Evolutionary conservation across 169 alveolate species (phyloP).

Genomic region (Ichthyophthirius multifiliis): DNA sequence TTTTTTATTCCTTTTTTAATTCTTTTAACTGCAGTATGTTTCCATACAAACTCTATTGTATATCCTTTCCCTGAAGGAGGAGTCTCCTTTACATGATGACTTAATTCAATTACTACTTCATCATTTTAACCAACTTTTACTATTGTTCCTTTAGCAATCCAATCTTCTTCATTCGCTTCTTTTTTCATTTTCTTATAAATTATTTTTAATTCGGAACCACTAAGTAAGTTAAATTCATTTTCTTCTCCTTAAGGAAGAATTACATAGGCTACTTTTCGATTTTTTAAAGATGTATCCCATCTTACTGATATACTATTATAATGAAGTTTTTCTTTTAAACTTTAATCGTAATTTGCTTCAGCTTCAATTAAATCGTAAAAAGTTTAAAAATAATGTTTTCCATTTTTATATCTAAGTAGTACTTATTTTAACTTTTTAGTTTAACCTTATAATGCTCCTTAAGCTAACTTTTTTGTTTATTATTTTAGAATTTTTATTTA

Average conservation of each 20-base stretch:
- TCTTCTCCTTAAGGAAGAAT: conserved; percentile 86
- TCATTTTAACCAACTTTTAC: conserved; percentile 69
- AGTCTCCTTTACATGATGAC: conserved; percentile 53
- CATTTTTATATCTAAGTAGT: conserved; percentile 60
- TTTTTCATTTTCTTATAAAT: conserved; percentile 37
- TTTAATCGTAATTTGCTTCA: conserved; percentile 65
- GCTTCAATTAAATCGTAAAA: conserved; percentile 87
- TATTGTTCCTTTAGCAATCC: conserved; percentile 84
- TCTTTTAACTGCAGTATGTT: conserved; percentile 92
- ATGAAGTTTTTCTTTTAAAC: neutral
- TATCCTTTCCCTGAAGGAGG: conserved; percentile 75
- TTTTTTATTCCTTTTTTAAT: conserved; percentile 90
- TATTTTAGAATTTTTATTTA: neutral
- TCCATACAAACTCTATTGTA: conserved; percentile 92
- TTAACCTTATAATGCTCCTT: conserved; percentile 9
- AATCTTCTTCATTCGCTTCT: conserved; percentile 51
- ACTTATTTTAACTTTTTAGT: conserved; percentile 57
- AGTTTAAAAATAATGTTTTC: conserved; percentile 58
- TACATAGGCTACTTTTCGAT: conserved; percentile 87
- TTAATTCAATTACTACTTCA: conserved; percentile 81
- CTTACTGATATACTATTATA: neutral
- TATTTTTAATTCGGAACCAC: conserved; percentile 89
- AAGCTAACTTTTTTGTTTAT: neutral
- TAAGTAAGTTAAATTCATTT: conserved; percentile 84
- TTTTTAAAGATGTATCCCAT: conserved; percentile 53